Conservation (phyloP, 2,329 filamentous ascomycete species). For the Arthrobotrys megalospora region DNA sequence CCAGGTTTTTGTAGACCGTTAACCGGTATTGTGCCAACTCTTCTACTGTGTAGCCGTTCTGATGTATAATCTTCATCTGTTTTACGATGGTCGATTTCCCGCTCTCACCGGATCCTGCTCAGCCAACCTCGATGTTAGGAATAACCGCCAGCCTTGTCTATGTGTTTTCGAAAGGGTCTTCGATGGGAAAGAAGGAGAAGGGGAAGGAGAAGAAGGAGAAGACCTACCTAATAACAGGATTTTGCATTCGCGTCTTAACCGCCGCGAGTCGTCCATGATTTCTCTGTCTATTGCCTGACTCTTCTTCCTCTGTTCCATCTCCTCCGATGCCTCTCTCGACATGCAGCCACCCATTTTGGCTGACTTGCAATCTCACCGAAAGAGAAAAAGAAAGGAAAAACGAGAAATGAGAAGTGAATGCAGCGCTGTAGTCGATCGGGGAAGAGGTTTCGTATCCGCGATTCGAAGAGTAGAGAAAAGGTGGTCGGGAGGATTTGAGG, state of each 20-base stretch:
- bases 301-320: slow-evolving; percentile 93
- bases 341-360: slow-evolving; percentile 92
- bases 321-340: slow-evolving; percentile 84
- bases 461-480: slow-evolving; percentile 8
- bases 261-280: slow-evolving; percentile 93
- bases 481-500: neutral
- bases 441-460: slow-evolving; percentile 12
- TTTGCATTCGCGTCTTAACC: slow-evolving; percentile 97
- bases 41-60: slow-evolving; percentile 95
- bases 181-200: neutral
- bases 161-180: too few species aligned
- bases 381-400: slow-evolving; percentile 35
- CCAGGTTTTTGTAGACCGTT: slow-evolving; percentile 97
- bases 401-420: slow-evolving; percentile 32
- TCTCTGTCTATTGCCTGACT: slow-evolving; percentile 95
- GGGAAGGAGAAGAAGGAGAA: slow-evolving; percentile 40
- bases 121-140: slow-evolving; percentile 38
- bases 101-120: slow-evolving; percentile 92
- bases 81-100: slow-evolving; percentile 99
- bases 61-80: slow-evolving; percentile 99
- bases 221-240: slow-evolving; percentile 89
- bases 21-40: slow-evolving; percentile 94
- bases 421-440: slow-evolving; percentile 40
- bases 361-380: slow-evolving; percentile 38
- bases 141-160: slow-evolving; percentile 24